phyloP scores from a whole-genome alignment of 2,329 filamentous ascomycete genomes.

The Sclerotinia nivalis region DNA sequence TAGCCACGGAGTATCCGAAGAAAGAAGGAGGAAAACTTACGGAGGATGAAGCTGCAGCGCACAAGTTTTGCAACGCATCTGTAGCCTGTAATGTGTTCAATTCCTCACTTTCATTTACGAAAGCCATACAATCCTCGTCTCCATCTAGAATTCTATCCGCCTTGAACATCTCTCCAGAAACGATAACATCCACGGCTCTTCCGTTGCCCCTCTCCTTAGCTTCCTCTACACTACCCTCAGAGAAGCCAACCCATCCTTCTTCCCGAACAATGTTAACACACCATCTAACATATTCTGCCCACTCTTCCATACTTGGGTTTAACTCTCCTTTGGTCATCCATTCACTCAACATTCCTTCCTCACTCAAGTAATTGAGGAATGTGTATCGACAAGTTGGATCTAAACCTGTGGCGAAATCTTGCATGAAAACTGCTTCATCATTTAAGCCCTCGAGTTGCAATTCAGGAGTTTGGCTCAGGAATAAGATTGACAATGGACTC shows the following conservation, averaged over 20 bases:
- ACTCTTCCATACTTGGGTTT: constrained; percentile 12
- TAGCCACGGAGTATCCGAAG: neutral
- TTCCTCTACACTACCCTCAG: neutral
- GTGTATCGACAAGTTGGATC: constrained; percentile 22
- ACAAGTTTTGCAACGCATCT: neutral
- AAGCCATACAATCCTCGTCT: neutral
- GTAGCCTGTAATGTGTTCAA: constrained; percentile 1
- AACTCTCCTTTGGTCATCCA: constrained; percentile 16
- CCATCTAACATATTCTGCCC: constrained; percentile 14
- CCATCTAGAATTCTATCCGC: neutral
- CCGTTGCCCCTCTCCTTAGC: neutral
- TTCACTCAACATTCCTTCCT: constrained; percentile 12
- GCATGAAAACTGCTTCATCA: constrained; percentile 1
- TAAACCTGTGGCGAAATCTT: constrained; percentile 18
- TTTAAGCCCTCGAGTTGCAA: neutral
- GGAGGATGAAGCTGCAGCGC: neutral
- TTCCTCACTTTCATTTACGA: neutral
- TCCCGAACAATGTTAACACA: neutral
- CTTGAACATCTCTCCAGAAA: constrained; percentile 15
- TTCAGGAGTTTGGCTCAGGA: neutral
- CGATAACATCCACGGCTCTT: neutral
- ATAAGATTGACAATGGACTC: constrained; percentile 3
- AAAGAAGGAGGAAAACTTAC: constrained; percentile 8
- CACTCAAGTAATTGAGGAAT: constrained; percentile 19
- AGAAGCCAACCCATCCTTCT: constrained; percentile 5